These are phyloP conservation scores for Leishmania arabica DNA, from an alignment of 208 protist genomes.

Conservation along the genomic window DNA sequence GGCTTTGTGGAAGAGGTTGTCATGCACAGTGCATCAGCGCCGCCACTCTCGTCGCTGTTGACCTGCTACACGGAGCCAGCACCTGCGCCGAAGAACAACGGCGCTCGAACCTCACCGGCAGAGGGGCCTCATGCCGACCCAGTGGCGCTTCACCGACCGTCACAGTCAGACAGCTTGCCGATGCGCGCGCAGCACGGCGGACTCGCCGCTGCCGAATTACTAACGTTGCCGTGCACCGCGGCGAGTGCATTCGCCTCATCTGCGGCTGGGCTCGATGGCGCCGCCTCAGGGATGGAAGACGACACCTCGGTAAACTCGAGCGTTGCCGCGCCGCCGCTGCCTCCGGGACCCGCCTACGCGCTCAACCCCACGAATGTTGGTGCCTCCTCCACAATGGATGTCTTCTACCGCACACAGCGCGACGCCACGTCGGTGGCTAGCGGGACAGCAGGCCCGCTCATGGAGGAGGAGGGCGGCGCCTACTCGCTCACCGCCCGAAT, in stretches of 20 bases:
- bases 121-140: not conserved
- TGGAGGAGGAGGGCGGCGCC: not conserved
- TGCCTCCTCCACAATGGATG: conserved; percentile 26
- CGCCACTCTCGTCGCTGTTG: not conserved
- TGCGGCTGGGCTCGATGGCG: conserved; percentile 6
- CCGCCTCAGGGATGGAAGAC: not conserved
- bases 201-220: not conserved
- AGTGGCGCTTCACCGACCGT: not conserved
- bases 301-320: conserved; percentile 25
- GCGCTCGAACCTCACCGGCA: not conserved
- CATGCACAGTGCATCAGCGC: not conserved
- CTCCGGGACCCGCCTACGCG: conserved; percentile 20
- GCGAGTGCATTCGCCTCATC: not conserved
- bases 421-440: not conserved
- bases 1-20: not conserved
- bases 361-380: conserved; percentile 19
- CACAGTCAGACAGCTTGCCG: not conserved
- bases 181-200: not conserved
- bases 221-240: not conserved
- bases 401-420: conserved; percentile 18
- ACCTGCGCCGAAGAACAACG: not conserved
- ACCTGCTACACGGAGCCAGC: not conserved
- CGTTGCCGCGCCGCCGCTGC: conserved; percentile 24
- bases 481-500: too few species aligned
- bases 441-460: not conserved